Percentiles rank a stretch among this genome's conserved stretches.
Conservation (phyloP, 768 basidiomycete genomes). For the Dioszegia hungarica region DNA sequence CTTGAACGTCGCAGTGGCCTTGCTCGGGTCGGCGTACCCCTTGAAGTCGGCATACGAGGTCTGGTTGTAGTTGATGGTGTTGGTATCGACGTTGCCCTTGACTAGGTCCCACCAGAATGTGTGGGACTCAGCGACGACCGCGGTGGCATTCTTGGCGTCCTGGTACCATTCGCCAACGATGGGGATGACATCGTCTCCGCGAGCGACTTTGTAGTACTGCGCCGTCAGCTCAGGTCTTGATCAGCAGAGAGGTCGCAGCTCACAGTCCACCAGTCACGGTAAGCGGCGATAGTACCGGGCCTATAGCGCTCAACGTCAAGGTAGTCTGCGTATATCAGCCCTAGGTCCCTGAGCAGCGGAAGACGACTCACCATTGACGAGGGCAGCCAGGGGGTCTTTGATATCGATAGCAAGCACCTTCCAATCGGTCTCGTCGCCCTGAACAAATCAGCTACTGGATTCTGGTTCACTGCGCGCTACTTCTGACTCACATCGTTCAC, state of each 20-base stretch:
- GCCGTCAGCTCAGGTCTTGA: background rate
- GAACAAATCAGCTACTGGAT: no score
- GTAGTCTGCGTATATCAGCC: background rate
- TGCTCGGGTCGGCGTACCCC: background rate
- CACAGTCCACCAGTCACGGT: slow-evolving; percentile 4
- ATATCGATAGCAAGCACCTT: slow-evolving; percentile 5
- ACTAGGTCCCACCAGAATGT: slow-evolving; percentile 5
- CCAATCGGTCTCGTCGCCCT: slow-evolving; percentile 6
- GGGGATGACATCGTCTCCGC: slow-evolving; percentile 3
- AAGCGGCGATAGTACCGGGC: slow-evolving; percentile 2
- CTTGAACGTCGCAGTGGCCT: background rate
- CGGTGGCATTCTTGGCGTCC: background rate
- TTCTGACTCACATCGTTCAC: background rate
- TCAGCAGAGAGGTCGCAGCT: background rate
- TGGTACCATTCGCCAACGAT: slow-evolving; percentile 7
- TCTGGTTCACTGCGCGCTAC: background rate
- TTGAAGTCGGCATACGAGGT: background rate
- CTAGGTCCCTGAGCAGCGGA: no score
- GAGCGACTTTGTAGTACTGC: slow-evolving; percentile 5
- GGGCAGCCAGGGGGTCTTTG: background rate
- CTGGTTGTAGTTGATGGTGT: slow-evolving; percentile 4
- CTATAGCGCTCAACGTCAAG: background rate
- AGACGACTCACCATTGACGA: background rate
- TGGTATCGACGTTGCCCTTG: background rate
- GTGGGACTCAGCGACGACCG: background rate